A percentile compares a stretch with the other conserved stretches of the same genome.
Evolutionary conservation across 441 rosid species (phyloP).

Genomic region (Pelargonium australe): DNA sequence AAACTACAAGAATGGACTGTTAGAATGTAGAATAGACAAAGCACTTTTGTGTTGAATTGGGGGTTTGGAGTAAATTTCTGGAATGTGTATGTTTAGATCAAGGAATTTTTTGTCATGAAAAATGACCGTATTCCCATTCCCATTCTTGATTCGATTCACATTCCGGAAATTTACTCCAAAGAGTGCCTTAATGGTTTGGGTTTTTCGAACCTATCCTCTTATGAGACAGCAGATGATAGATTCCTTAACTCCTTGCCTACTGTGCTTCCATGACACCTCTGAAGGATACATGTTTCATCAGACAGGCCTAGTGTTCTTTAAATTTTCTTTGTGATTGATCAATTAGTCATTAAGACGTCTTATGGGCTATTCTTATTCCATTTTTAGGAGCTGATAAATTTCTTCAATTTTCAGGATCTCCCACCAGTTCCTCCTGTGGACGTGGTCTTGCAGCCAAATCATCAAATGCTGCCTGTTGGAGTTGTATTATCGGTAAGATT

Average conservation of each 20-base stretch:
- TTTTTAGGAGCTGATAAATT: neutral
- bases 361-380: neutral
- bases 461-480: conserved; percentile 70
- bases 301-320: neutral
- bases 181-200: neutral
- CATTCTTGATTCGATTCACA: too few relatives aligned
- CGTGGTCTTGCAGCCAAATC: conserved; percentile 54
- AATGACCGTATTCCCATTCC: too few relatives aligned
- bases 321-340: neutral
- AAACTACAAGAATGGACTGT: neutral
- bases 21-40: neutral
- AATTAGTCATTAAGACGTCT: neutral
- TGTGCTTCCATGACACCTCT: neutral
- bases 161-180: too few relatives aligned
- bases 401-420: conserved; percentile 45
- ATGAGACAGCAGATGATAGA: neutral
- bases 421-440: conserved; percentile 79
- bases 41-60: neutral
- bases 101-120: too few relatives aligned
- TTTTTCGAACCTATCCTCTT: neutral
- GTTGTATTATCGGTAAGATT: conserved; percentile 64
- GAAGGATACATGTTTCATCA: conserved; percentile 7
- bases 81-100: too few relatives aligned
- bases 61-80: too few relatives aligned
- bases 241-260: neutral